Percentiles rank a stretch among this genome's conserved stretches.
phyloP scores from a whole-genome alignment of 106 monocot genomes.

The Xerophyta viscosa region DNA sequence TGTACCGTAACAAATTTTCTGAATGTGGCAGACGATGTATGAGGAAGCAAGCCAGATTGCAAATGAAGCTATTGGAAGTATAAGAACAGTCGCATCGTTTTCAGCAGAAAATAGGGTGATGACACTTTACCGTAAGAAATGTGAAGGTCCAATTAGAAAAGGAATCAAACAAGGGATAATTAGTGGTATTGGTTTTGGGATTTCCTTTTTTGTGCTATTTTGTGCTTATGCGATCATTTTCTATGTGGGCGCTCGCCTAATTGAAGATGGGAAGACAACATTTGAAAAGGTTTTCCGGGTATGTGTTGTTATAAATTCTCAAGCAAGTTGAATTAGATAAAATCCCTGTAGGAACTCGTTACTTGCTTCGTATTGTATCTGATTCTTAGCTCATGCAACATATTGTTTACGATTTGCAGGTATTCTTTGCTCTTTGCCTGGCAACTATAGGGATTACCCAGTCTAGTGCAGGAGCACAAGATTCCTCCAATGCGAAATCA shows the following conservation, averaged over 20 bases:
- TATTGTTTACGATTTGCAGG: too few relatives aligned
- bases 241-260: slow-evolving; percentile 53
- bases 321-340: too few relatives aligned
- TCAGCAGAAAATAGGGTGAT: slow-evolving; percentile 60
- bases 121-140: slow-evolving; percentile 49
- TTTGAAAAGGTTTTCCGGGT: slow-evolving; percentile 51
- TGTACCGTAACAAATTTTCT: too few relatives aligned
- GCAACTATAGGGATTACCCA: slow-evolving; percentile 40
- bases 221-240: slow-evolving; percentile 47
- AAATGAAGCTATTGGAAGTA: slow-evolving; percentile 57
- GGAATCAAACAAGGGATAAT: slow-evolving; percentile 47
- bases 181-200: slow-evolving; percentile 44
- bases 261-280: slow-evolving; percentile 41
- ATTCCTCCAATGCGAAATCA: slow-evolving; percentile 43
- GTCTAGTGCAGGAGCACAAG: slow-evolving; percentile 34
- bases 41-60: slow-evolving; percentile 69
- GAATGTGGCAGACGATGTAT: slow-evolving; percentile 71
- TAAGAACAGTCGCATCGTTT: slow-evolving; percentile 58
- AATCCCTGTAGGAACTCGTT: too few relatives aligned
- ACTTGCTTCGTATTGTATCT: too few relatives aligned
- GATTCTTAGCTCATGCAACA: too few relatives aligned
- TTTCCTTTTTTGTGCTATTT: slow-evolving; percentile 43
- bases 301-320: too few relatives aligned
- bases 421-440: slow-evolving; percentile 49
- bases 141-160: slow-evolving; percentile 37